phyloP scores from a whole-genome alignment of 2,329 filamentous ascomycete species.

The Blumeria hordei region DNA sequence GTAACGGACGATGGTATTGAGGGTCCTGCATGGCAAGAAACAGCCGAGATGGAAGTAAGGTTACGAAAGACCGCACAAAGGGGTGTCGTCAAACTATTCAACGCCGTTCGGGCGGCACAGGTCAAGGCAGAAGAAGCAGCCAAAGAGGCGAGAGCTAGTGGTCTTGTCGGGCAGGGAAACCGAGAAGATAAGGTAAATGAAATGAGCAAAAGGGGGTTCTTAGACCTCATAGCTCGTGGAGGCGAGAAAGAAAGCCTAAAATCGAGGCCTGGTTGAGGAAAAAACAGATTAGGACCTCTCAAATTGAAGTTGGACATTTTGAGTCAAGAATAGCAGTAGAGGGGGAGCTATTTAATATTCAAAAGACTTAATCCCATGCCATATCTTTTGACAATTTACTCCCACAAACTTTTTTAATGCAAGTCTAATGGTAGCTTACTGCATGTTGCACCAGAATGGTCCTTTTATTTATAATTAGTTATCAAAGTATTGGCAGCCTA shows the following conservation, averaged over 20 bases:
- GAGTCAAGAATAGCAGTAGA: no score
- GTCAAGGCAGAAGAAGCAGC: constrained; percentile 65
- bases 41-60: constrained; percentile 49
- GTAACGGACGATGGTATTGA: constrained; percentile 19
- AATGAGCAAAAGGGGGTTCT: constrained; percentile 90
- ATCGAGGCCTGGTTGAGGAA: no score
- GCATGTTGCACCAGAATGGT: no score
- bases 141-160: constrained; percentile 40
- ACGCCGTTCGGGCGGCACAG: constrained; percentile 80
- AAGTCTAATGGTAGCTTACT: no score
- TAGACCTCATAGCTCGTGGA: constrained; percentile 60
- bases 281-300: no score
- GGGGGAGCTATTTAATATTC: no score
- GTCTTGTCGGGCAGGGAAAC: constrained; percentile 54
- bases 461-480: no score
- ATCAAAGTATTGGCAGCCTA: no score
- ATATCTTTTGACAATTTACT: no score
- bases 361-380: no score
- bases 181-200: constrained; percentile 77
- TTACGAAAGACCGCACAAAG: constrained; percentile 73
- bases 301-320: no score
- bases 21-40: constrained; percentile 25
- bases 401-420: no score
- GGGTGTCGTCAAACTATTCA: constrained; percentile 90
- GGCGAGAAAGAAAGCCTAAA: constrained; percentile 25